phyloP scores from a whole-genome alignment of 345 rosid species.

The Eucalyptus melliodora region DNA sequence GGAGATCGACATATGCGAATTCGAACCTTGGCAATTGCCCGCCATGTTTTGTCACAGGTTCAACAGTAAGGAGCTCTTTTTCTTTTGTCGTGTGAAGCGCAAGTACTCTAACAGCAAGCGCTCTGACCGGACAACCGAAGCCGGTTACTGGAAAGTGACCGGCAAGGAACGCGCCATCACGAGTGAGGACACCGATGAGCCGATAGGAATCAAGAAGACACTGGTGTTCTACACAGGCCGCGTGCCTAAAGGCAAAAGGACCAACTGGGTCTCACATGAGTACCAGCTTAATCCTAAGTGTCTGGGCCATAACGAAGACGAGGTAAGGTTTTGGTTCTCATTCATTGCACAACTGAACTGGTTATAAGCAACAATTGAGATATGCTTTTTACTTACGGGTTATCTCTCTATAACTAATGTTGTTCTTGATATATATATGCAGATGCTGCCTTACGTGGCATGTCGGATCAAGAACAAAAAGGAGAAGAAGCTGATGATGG shows the following conservation, averaged over 20 bases:
- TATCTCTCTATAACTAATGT: not conserved
- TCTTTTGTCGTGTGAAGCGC: conserved; percentile 13
- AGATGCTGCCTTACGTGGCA: not conserved
- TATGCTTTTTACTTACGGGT: not conserved
- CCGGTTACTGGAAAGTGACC: conserved; percentile 50
- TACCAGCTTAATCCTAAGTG: not conserved
- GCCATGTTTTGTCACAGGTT: not conserved
- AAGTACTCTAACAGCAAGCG: conserved; percentile 8
- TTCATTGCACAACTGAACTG: not conserved
- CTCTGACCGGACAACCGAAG: conserved; percentile 1
- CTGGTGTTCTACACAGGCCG: conserved; percentile 16
- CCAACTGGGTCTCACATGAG: conserved; percentile 33
- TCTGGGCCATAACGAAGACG: not conserved
- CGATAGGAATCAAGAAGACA: conserved; percentile 25
- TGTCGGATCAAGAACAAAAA: not conserved
- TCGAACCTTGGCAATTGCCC: conserved; percentile 40
- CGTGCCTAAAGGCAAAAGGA: not conserved
- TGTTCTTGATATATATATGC: not conserved
- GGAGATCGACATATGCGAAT: conserved; percentile 15
- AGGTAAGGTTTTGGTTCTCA: not conserved
- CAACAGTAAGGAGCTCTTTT: conserved; percentile 14
- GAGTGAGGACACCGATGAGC: not conserved
- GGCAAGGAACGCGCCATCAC: conserved; percentile 7
- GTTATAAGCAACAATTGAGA: not conserved
- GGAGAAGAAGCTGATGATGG: not conserved